Base-by-base conservation (phyloP, 768 basidiomycete species). In the Russula griseocarnosa region DNA sequence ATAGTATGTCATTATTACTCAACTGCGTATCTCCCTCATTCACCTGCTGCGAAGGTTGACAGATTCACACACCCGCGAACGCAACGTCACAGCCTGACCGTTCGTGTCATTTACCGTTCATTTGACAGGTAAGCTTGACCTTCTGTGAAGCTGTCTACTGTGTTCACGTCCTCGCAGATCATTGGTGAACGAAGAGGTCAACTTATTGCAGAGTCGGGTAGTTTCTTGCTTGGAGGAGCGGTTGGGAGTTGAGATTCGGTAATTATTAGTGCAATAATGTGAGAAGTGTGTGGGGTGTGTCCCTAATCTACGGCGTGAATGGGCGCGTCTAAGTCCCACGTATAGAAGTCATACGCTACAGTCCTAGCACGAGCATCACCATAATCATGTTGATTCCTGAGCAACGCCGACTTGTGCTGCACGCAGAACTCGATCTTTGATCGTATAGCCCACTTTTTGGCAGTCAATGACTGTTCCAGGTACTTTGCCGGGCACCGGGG, bases 381-480 rank as follows among this genome's bases (percentile, higher is more conserved):
- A 50, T 63, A 57, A 69, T 79, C 72, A 79, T 68, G 74, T 70
- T 8, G 74, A 73, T 64, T 90, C 87, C 76, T 93, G 90, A 20
- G 87, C 94, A 30, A 98, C 95, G 61, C 96, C 97, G 62, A 98
- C 97, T 79, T 98, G 94, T 24, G 97, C 94, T 4, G 97, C 93
- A 61, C 97, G 83, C 73, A 99, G 76, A 61, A 95, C 84, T 66
- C 97, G 84, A 69, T 93, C 92, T 78, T 96, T 97, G 78, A 99
- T 94, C 77, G 81, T 92, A 79, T 92, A 98, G 4, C 94, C 95
- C 60, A 80, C 79, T 79, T 96, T 94, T 74, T 90, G 89, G 73
- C 90, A 92, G 73, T 96, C 91, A 52, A 97, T 82, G 38, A 98
- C 88, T 3, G 89, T 88, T 16, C 96, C 96, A 1, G 93, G 86